Evolutionary conservation across 345 rosid species (phyloP).

Genomic region (Trapa incisa): DNA sequence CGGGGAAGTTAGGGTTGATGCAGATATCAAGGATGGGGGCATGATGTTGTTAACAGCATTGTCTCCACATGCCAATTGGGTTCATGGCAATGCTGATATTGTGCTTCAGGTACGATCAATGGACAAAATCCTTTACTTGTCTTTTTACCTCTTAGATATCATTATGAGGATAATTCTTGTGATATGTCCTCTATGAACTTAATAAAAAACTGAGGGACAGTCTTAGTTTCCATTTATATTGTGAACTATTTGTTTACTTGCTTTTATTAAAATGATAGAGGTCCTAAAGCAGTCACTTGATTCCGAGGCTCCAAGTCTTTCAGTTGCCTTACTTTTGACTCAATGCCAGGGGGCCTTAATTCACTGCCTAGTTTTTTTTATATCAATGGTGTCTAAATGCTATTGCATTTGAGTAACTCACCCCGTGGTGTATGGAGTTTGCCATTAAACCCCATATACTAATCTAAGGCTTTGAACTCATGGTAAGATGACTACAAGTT

Average conservation of each 20-base stretch:
- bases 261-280: not conserved
- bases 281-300: not conserved
- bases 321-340: not conserved
- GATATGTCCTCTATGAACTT: not conserved
- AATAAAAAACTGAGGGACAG: not conserved
- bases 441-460: too few species aligned
- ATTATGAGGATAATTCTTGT: not conserved
- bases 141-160: not conserved
- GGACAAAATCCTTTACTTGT: slow-evolving; percentile 1
- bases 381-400: not conserved
- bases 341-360: not conserved
- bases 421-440: too few species aligned
- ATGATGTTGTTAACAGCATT: slow-evolving; percentile 91
- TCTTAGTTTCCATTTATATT: not conserved
- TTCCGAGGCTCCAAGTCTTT: not conserved
- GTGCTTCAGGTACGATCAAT: slow-evolving; percentile 57
- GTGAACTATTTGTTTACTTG: not conserved
- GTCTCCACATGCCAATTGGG: slow-evolving; percentile 86
- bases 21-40: slow-evolving; percentile 95
- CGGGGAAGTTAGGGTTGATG: slow-evolving; percentile 91
- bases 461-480: too few species aligned
- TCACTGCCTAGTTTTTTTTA: not conserved
- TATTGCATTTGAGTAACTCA: too few species aligned
- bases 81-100: slow-evolving; percentile 87
- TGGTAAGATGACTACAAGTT: too few species aligned